Evolutionary conservation across 805 yeast genomes (phyloP).

Genomic region (Metschnikowia henanensis): DNA sequence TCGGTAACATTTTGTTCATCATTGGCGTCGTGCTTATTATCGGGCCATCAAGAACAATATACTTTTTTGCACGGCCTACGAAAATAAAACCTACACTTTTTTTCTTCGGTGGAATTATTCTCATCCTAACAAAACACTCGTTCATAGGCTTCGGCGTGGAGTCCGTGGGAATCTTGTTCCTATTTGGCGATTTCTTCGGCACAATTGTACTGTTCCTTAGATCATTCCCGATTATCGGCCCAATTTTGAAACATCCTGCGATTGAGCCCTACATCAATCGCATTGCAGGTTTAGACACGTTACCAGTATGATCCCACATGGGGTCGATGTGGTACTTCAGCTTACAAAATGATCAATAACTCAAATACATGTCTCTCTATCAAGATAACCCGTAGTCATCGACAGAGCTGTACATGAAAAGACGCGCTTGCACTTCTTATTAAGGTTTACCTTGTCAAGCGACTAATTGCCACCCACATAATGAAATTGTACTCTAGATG

Average conservation of each 20-base stretch:
- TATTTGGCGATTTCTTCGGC: slow-evolving; percentile 90
- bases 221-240: slow-evolving; percentile 86
- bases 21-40: slow-evolving; percentile 82
- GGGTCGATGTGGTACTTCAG: too few relatives aligned
- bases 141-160: slow-evolving; percentile 85
- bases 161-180: slow-evolving; percentile 81
- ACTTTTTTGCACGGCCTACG: slow-evolving; percentile 82
- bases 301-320: slow-evolving; percentile 28
- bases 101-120: slow-evolving; percentile 69
- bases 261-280: slow-evolving; percentile 68
- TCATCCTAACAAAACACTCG: slow-evolving; percentile 75
- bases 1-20: slow-evolving; percentile 80
- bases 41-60: slow-evolving; percentile 80
- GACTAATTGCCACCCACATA: too few relatives aligned
- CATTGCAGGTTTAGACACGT: slow-evolving; percentile 42
- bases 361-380: not conserved
- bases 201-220: slow-evolving; percentile 84
- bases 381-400: too few relatives aligned
- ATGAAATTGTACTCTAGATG: too few relatives aligned
- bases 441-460: too few relatives aligned
- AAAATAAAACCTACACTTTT: slow-evolving; percentile 86
- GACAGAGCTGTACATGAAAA: too few relatives aligned
- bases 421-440: too few relatives aligned
- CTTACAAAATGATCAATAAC: not conserved
- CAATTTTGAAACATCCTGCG: slow-evolving; percentile 73